Conservation (phyloP, 2,329 filamentous ascomycete species). For the Thelonectria discophora region DNA sequence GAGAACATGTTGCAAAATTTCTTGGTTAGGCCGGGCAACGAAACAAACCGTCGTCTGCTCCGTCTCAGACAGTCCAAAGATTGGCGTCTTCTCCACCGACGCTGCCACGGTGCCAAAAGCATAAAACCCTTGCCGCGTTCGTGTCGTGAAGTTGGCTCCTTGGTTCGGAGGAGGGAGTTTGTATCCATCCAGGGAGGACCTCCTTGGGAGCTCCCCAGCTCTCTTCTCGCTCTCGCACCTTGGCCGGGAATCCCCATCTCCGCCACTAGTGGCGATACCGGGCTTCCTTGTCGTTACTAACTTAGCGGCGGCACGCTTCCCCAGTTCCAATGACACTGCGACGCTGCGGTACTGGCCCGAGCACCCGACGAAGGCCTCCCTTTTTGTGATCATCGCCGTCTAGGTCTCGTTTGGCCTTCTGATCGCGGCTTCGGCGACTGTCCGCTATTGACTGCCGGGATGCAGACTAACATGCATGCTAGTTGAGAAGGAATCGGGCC, state of each 20-base stretch:
- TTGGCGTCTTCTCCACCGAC: slow-evolving; percentile 8
- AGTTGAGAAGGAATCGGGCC: background rate
- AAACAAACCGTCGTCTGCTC: background rate
- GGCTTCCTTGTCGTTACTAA: background rate
- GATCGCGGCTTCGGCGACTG: background rate
- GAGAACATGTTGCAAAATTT: too few species aligned
- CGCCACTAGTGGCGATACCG: background rate
- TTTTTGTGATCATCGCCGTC: background rate
- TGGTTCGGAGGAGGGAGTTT: background rate
- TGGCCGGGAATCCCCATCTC: background rate
- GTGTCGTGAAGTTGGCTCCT: background rate
- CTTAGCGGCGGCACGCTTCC: background rate
- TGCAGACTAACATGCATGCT: background rate
- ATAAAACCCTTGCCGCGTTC: slow-evolving; percentile 1
- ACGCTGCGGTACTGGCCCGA: background rate
- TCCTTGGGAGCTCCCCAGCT: background rate
- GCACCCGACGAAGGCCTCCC: background rate
- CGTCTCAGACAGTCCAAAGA: background rate
- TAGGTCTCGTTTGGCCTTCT: background rate
- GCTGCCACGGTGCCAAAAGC: background rate
- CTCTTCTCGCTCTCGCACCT: background rate
- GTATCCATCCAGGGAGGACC: background rate
- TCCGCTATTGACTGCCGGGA: background rate
- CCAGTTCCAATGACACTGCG: background rate
- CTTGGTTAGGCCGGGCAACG: background rate